Percentiles rank a stretch among this genome's conserved stretches.
Conservation (phyloP, 306 rosid genomes). For the Prosopis cineraria region DNA sequence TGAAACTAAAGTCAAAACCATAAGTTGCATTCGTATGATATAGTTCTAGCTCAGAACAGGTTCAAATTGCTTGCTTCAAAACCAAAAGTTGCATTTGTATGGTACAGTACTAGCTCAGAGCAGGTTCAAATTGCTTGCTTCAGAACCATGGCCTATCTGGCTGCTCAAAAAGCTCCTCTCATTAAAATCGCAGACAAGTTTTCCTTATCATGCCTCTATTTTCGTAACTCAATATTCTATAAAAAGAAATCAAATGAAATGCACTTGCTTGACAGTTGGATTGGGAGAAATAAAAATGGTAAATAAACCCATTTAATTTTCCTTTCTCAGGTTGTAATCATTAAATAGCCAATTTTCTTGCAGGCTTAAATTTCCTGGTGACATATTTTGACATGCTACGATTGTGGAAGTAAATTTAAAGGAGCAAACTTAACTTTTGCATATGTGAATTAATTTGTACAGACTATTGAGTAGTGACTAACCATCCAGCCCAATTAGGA, state of each 20-base stretch:
- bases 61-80: not conserved
- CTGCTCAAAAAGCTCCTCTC: not conserved
- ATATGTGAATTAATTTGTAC: not conserved
- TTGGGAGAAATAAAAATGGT: not conserved
- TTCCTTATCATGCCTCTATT: not conserved
- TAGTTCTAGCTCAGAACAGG: not conserved
- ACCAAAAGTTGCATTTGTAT: not conserved
- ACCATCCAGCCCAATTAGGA: not conserved
- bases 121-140: not conserved
- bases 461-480: not conserved
- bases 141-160: not conserved
- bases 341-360: not conserved
- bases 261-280: not conserved
- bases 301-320: not conserved
- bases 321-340: not conserved
- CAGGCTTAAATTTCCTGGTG: not conserved
- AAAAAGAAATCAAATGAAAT: not conserved
- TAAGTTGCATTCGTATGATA: not conserved
- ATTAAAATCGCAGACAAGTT: not conserved
- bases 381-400: not conserved
- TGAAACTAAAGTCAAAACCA: not conserved
- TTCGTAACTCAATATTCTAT: slow-evolving; percentile 2
- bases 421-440: not conserved
- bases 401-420: not conserved
- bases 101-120: not conserved